Conservation (phyloP, 495 filamentous ascomycete species). For the Penicillium crystallinum region DNA sequence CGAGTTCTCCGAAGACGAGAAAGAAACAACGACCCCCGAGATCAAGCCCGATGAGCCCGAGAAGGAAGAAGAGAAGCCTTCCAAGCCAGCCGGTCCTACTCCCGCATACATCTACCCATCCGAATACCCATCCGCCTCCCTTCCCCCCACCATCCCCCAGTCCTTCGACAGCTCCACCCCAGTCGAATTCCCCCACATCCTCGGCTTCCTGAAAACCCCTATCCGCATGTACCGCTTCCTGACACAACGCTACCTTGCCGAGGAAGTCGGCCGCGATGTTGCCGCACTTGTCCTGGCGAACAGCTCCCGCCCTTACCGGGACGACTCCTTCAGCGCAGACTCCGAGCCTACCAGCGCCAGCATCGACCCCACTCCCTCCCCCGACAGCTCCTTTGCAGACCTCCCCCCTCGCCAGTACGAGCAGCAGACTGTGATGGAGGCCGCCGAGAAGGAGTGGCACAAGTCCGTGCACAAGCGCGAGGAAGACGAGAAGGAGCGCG, state of each 20-base stretch:
- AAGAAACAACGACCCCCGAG: slow-evolving; percentile 17
- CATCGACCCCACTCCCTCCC: slow-evolving; percentile 32
- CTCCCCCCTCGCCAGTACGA: slow-evolving; percentile 43
- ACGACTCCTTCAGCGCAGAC: slow-evolving; percentile 24
- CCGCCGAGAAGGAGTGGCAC: slow-evolving; percentile 84
- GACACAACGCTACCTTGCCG: slow-evolving; percentile 77
- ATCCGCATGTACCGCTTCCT: slow-evolving; percentile 84
- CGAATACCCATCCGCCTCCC: slow-evolving; percentile 59
- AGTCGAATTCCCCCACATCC: slow-evolving; percentile 79
- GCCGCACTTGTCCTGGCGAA: slow-evolving; percentile 74
- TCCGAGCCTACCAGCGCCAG: slow-evolving; percentile 14
- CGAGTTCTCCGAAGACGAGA: slow-evolving; percentile 9
- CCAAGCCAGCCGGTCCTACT: slow-evolving; percentile 40
- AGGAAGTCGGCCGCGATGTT: slow-evolving; percentile 82
- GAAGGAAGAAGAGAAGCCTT: slow-evolving; percentile 48
- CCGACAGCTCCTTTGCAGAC: slow-evolving; percentile 14
- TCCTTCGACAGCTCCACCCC: slow-evolving; percentile 61
- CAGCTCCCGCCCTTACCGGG: slow-evolving; percentile 45
- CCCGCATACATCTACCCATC: slow-evolving; percentile 62
- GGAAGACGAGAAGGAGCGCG: slow-evolving; percentile 52
- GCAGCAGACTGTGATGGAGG: slow-evolving; percentile 61
- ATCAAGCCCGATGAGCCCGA: slow-evolving; percentile 29
- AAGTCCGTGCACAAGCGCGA: slow-evolving; percentile 68
- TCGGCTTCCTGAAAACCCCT: slow-evolving; percentile 90
- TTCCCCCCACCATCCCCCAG: slow-evolving; percentile 56